Evolutionary conservation across 257 asterid genomes (phyloP), one percentile per base, ranked within the genome.

Genomic region (Solanum etuberosum): DNA sequence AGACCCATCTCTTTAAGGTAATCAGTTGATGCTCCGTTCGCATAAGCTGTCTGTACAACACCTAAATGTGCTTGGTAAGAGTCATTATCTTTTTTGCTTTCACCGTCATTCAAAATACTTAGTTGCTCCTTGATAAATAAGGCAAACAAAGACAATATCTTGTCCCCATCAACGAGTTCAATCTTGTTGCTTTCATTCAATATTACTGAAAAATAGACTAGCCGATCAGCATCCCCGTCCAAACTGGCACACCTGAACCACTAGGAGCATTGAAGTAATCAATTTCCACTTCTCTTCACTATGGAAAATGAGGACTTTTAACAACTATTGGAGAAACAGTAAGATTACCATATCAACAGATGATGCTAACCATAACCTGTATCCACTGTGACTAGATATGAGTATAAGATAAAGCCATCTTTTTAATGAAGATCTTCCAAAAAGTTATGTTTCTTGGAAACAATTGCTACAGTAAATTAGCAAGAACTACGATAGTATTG

Each of bases 141-240:
- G 81, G 99, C 96, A 90, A 95, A 97, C 91, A 97, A 87, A 84
- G 99, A 94, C 93, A 97, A 87, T 88, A 97, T 97, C 92, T 97
- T 97, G 94, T 97, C 99, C 87, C 99, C 99, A 20, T 96, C 99
- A 81, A 95, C 96, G 88, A 97, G 99, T 87, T 93, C 90, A 83
- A 97, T 94, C 90, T 91, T 93, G 86, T 91, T 70, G 87, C 93
- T 83, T 70, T 92, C 86, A 90, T 93, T 89, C 83, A 95, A 74
- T 85, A 86, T 85, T 83, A 92, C 90, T 83, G 91, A 92, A 92
- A 97, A 97, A 91, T 97, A 97, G 48, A 97, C 99, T 83, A 97
- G 94, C 74, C 98, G 97, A 88, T 97, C 99, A 82, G 98, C 99
- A 88, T 97, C 99, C 73, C 99, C 99, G 83, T 97, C 99, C 93